Evolutionary conservation across 768 basidiomycete genomes (phyloP).

Genomic region (Mycena capillaripes): DNA sequence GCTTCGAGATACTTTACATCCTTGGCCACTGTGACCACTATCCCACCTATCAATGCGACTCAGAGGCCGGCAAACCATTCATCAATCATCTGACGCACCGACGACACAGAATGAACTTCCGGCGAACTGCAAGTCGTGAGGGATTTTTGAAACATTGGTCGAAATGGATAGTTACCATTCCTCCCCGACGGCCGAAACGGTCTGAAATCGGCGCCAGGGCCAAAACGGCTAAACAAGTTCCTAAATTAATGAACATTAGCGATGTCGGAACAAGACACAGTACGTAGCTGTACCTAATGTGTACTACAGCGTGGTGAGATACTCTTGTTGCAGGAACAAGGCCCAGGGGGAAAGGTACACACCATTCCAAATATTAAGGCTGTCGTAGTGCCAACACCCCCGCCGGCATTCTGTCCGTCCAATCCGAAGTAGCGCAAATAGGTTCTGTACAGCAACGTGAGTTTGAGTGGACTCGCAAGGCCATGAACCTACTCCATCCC

Average conservation of each 20-base stretch:
- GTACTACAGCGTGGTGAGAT: conserved; percentile 45
- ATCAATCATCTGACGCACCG: conserved; percentile 40
- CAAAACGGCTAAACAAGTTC: conserved; percentile 53
- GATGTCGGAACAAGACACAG: not conserved
- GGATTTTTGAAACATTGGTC: not conserved
- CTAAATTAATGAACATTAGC: conserved; percentile 29
- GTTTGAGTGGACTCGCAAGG: not conserved
- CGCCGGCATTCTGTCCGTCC: conserved; percentile 54
- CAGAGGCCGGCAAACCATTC: not conserved
- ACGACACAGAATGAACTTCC: conserved; percentile 57
- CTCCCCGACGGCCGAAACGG: conserved; percentile 58
- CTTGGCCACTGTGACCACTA: conserved; percentile 61
- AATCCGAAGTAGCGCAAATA: conserved; percentile 59
- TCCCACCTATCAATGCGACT: conserved; percentile 50
- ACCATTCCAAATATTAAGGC: conserved; percentile 63
- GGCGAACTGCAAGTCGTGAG: conserved; percentile 46
- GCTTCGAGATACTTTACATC: conserved; percentile 62
- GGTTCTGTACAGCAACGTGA: conserved; percentile 43
- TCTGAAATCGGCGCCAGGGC: conserved; percentile 60
- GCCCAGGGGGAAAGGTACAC: conserved; percentile 27
- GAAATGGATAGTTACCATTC: conserved; percentile 52
- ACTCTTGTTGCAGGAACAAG: conserved; percentile 2
- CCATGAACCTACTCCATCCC: conserved; percentile 56
- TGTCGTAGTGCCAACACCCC: conserved; percentile 59
- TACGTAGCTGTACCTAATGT: conserved; percentile 49